These are phyloP conservation scores for Yarrowia sp. DNA, from an alignment of 805 yeast genomes.

Conservation along the genomic window DNA sequence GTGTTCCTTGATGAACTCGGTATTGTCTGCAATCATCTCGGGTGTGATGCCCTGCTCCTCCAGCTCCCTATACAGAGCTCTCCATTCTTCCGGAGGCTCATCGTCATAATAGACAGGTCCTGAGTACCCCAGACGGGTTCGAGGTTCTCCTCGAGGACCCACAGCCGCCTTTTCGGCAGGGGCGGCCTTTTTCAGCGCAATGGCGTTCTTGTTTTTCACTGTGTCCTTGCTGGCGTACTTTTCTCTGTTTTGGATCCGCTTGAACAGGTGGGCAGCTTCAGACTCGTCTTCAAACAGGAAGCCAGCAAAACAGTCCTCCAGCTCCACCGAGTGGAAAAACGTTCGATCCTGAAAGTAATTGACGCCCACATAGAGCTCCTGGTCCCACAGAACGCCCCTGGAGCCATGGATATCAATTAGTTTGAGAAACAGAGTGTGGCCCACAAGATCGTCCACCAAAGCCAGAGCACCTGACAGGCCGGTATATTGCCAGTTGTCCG, in stretches of 20 bases:
- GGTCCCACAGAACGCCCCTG: conserved; percentile 95
- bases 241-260: conserved; percentile 73
- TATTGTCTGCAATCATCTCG: conserved; percentile 86
- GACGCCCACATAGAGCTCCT: conserved; percentile 87
- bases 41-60: conserved; percentile 82
- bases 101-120: conserved; percentile 69
- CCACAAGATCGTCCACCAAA: conserved; percentile 89
- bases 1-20: conserved; percentile 81
- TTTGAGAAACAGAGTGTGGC: conserved; percentile 90
- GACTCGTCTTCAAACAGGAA: conserved; percentile 84
- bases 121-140: conserved; percentile 45
- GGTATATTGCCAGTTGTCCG: conserved; percentile 81
- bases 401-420: conserved; percentile 83
- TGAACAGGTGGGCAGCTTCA: conserved; percentile 86
- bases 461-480: conserved; percentile 88
- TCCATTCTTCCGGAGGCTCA: conserved; percentile 85
- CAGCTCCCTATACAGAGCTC: conserved; percentile 72
- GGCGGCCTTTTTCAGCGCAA: conserved; percentile 67
- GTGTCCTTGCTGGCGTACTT: conserved; percentile 91
- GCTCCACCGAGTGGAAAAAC: conserved; percentile 92
- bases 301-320: conserved; percentile 88
- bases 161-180: conserved; percentile 47
- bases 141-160: conserved; percentile 73
- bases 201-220: conserved; percentile 82
- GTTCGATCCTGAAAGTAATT: conserved; percentile 92